Evolutionary conservation across 495 filamentous ascomycete species (phyloP), one percentile per base, ranked within the genome.

Genomic region (Aspergillus leporis): DNA sequence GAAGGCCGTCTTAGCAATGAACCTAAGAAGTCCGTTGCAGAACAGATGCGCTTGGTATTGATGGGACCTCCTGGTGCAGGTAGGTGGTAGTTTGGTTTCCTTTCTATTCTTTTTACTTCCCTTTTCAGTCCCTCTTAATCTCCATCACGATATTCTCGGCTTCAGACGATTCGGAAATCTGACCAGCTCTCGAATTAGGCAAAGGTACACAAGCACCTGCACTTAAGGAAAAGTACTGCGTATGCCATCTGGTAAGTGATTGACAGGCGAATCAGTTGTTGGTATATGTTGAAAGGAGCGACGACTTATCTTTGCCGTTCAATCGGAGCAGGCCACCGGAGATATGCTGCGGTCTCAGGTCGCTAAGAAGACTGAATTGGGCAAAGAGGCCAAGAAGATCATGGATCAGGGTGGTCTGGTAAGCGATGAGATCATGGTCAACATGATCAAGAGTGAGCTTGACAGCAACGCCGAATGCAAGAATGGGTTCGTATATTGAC

Each of bases 321-420:
- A 36, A 51, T 47, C 46, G 49, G 30, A 58, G 49, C 69, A 98
- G 93, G 94, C 95, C 58, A 99, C 94, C 54, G 94, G 94, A 71
- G 94, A 99, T 77, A 99, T 99, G 94, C 86, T 99, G 70, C 91
- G 94, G 59, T 94, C 92, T 62, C 94, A 99, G 75, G 95, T 99
- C 73, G 90, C 94, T 60, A 96, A 95, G 83, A 97, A 97, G 85
- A 99, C 95, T 48, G 77, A 89, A 21, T 85, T 99, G 61, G 94
- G 94, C 59, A 86, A 88, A 73, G 92, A 97, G 80, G 94, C 94
- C 58, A 99, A 99, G 88, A 99, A 99, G 87, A 99, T 99, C 76
- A 99, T 99, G 94, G 93, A 99, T 67, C 87, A 92, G 70, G 94
- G 94, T 66, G 94, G 92, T 56, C 85, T 99, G 56, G 94, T 99